Base-by-base conservation (phyloP, 192 early-diverging fungal species). In the Pecoramyces ruminantium region DNA sequence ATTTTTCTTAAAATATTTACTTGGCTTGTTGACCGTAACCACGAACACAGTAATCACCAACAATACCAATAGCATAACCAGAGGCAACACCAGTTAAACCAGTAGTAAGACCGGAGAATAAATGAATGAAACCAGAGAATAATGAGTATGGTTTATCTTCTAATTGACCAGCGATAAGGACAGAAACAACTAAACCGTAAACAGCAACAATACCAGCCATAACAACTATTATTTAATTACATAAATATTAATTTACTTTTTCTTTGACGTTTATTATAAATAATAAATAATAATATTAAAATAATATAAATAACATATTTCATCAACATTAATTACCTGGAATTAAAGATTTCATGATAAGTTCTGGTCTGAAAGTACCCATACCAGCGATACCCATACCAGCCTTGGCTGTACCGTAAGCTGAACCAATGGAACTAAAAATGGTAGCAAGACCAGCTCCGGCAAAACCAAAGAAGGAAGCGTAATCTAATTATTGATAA, bases 181-280 rank as follows among this genome's bases (percentile, higher is more conserved):
- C 98, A 12, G 98, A 90, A 13, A 99, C 96, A 17, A 98, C 96
- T 17, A 99, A 89, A 51, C 98, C 98, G 88, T 99, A 99, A 84
- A 99, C 95, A 86, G 93, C 96, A 83, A 99, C 95, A 87, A 99
- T 99, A 95, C 98, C 97, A 83, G 93, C 38, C 81, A 81, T 81
- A 29, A 81, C 81, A 29, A 81, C 81, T 39, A 16, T 34, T 15
- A 15, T 15, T 78, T 81, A n/a, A n/a, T n/a, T n/a, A n/a, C n/a
- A n/a, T n/a, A n/a, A n/a, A n/a, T n/a, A n/a, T n/a, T n/a, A n/a
- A n/a, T n/a, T n/a, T n/a, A n/a, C n/a, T n/a, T n/a, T n/a, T n/a
- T n/a, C n/a, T n/a, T n/a, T n/a, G n/a, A n/a, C n/a, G n/a, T n/a
- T n/a, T n/a, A n/a, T n/a, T n/a, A 87, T 28, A 15, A 78, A 80